These are phyloP conservation scores for Bipolaris oryzae DNA, from an alignment of 2,329 filamentous ascomycete genomes.

Conservation along the genomic window DNA sequence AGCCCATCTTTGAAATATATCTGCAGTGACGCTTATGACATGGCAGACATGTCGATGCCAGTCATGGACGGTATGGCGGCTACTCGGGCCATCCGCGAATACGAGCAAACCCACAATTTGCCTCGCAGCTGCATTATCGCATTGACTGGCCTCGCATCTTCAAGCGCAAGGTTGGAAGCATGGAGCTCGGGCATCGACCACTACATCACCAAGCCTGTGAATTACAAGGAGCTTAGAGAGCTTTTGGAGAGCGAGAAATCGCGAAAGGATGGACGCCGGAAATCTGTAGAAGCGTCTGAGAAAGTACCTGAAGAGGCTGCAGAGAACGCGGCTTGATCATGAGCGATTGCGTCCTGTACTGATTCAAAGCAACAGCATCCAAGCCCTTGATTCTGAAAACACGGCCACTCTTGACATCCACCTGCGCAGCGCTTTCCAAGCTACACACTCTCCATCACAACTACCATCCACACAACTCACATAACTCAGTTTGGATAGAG, in stretches of 20 bases:
- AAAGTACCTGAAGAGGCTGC: background rate
- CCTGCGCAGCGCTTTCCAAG: no score
- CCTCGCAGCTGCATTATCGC: conserved; percentile 29
- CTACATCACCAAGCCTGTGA: conserved; percentile 44
- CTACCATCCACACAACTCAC: no score
- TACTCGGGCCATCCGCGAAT: conserved; percentile 41
- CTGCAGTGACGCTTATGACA: background rate
- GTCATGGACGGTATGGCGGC: conserved; percentile 47
- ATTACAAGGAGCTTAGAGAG: conserved; percentile 32
- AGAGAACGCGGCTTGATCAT: background rate
- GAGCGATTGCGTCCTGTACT: background rate
- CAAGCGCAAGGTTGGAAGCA: conserved; percentile 34
- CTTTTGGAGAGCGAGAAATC: conserved; percentile 22
- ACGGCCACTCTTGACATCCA: no score
- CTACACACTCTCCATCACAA: no score
- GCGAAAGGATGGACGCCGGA: background rate
- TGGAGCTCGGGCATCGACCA: conserved; percentile 38
- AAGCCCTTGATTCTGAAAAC: background rate
- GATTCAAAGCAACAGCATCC: background rate
- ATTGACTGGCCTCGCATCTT: conserved; percentile 39
- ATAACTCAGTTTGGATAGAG: no score
- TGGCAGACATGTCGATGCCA: conserved; percentile 45
- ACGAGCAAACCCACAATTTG: conserved; percentile 29
- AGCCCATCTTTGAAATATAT: background rate
- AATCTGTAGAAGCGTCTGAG: background rate